These are phyloP conservation scores for Aphanocladium album DNA, from an alignment of 2,329 filamentous ascomycete genomes.

Conservation along the genomic window DNA sequence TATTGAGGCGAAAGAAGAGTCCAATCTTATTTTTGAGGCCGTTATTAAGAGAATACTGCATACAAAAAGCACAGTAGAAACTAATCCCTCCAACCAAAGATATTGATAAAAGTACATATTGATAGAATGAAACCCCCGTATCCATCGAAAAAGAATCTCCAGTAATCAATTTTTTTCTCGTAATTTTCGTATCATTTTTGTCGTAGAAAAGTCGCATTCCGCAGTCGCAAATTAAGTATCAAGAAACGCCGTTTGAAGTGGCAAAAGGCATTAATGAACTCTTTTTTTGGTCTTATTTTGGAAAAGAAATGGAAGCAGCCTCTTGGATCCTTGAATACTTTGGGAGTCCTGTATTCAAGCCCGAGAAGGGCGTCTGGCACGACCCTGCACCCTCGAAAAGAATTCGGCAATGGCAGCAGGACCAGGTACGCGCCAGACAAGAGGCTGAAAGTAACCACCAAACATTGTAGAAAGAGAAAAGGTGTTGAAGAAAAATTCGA, in stretches of 20 bases:
- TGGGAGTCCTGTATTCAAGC: neutral
- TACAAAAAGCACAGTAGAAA: neutral
- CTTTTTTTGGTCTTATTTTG: neutral
- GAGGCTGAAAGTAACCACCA: neutral
- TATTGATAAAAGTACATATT: conserved; percentile 2
- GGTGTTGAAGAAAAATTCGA: too few species aligned
- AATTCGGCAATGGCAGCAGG: neutral
- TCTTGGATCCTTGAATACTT: neutral
- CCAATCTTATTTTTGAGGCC: conserved; percentile 9
- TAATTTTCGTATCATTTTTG: neutral
- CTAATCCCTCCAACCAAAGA: neutral
- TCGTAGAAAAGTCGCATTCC: neutral
- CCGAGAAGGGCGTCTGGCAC: neutral
- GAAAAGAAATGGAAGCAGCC: neutral
- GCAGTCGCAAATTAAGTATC: neutral
- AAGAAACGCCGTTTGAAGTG: neutral
- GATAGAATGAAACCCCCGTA: neutral
- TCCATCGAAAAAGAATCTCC: neutral
- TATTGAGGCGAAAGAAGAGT: neutral
- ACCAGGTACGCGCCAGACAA: neutral
- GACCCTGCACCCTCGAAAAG: neutral
- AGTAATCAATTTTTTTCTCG: neutral
- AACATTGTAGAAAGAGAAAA: neutral
- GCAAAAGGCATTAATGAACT: neutral
- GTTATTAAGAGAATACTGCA: neutral